These are phyloP conservation scores for Ramularia endophylla DNA, from an alignment of 2,329 filamentous ascomycete species.

Conservation along the genomic window DNA sequence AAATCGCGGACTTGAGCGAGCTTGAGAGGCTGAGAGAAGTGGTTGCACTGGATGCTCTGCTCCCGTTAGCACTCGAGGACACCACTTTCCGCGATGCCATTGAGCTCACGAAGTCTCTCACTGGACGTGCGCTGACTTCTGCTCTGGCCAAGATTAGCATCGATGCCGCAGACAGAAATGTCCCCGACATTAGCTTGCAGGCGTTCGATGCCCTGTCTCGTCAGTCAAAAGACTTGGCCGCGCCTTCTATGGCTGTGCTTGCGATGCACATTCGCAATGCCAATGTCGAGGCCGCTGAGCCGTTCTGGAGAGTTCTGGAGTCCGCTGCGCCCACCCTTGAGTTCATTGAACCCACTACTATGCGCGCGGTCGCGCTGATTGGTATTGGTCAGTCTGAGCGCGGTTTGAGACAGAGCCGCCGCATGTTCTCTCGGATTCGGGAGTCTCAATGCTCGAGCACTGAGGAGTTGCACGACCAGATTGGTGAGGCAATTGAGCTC, in stretches of 20 bases:
- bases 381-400: constrained; percentile 79
- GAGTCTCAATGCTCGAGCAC: constrained; percentile 48
- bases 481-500: constrained; percentile 79
- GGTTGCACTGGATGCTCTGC: constrained; percentile 67
- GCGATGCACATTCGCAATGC: constrained; percentile 81
- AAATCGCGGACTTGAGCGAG: constrained; percentile 40
- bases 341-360: constrained; percentile 80
- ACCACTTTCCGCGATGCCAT: constrained; percentile 69
- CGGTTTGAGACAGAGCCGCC: constrained; percentile 69
- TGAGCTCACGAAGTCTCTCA: constrained; percentile 60
- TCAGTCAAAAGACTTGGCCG: constrained; percentile 41
- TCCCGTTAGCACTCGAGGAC: constrained; percentile 67
- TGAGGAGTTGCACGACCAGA: constrained; percentile 63
- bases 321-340: constrained; percentile 56
- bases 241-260: constrained; percentile 71
- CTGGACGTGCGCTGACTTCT: constrained; percentile 51
- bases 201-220: constrained; percentile 47
- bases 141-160: constrained; percentile 70
- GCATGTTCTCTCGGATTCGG: constrained; percentile 82
- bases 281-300: constrained; percentile 68
- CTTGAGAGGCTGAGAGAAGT: constrained; percentile 56
- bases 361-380: constrained; percentile 85
- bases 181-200: constrained; percentile 60
- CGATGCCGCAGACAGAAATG: constrained; percentile 72
- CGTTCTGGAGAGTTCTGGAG: constrained; percentile 71